Percentiles rank a stretch among this genome's conserved stretches.
Evolutionary conservation across 2,329 filamentous ascomycete genomes (phyloP).

Genomic region (Talaromyces marneffei): DNA sequence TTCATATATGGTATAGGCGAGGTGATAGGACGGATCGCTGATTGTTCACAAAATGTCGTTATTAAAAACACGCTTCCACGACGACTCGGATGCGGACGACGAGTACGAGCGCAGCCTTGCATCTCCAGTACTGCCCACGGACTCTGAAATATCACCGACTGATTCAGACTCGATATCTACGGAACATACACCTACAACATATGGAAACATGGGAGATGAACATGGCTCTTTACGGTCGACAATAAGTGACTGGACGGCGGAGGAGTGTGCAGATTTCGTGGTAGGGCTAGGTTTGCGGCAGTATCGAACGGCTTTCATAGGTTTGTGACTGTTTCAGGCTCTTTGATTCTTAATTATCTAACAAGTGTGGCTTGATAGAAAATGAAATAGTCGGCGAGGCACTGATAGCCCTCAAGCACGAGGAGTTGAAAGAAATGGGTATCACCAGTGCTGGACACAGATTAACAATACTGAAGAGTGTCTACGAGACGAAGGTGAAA

Average conservation of each 20-base stretch:
- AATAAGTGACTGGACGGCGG: conserved; percentile 61
- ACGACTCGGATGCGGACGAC: conserved; percentile 60
- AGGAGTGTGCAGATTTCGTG: conserved; percentile 88
- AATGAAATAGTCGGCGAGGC: conserved; percentile 93
- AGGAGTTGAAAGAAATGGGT: conserved; percentile 92
- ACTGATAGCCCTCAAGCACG: conserved; percentile 78
- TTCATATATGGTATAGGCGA: not conserved
- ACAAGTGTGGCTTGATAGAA: conserved; percentile 49
- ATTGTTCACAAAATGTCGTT: conserved; percentile 5
- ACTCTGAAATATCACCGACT: conserved; percentile 53
- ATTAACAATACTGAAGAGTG: conserved; percentile 87
- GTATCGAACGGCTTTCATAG: conserved; percentile 76
- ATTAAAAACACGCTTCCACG: conserved; percentile 48
- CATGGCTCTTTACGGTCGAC: conserved; percentile 50
- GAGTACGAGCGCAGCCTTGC: conserved; percentile 59
- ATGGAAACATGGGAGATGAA: conserved; percentile 47
- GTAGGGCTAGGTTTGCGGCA: conserved; percentile 71
- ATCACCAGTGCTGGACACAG: conserved; percentile 89
- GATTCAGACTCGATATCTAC: conserved; percentile 54
- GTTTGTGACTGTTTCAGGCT: conserved; percentile 48
- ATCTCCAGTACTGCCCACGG: conserved; percentile 51
- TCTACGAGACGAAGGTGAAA: conserved; percentile 93
- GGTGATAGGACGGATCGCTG: not conserved
- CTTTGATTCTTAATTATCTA: conserved; percentile 11
- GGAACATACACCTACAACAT: conserved; percentile 59